Evolutionary conservation across 257 asterid genomes (phyloP), one percentile per base, ranked within the genome.

Genomic region (Jasminum sambac): DNA sequence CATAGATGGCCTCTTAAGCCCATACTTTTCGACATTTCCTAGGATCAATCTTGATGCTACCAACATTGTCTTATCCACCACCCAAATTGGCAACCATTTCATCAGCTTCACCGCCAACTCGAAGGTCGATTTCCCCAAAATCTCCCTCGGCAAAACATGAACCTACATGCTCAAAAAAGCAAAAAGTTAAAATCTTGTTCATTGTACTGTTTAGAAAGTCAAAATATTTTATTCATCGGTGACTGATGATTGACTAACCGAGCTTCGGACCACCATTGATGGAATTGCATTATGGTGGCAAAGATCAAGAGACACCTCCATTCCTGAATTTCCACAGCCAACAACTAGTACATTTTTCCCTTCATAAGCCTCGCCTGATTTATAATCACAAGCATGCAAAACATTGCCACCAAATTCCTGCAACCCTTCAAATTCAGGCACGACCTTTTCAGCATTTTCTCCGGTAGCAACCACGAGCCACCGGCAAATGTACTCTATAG

Each of bases 391-490:
- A 71, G 90, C 96, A 78, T 93, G 98, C 78, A 81, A 75, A 8
- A 89, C 83, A 46, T 64, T 71, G 38, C 96, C 97, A 13, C 70
- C 55, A 65, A 90, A 93, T 0, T 80, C 86, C 5, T 76, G 58
- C 46, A 87, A 12, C 2, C 97, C 96, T 16, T 87, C 84, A 8
- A 93, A 81, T 21, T 82, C 91, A 6, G 98, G 98, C 66, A 83
- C 89, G 5, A 87, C 73, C 37, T 84, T 90, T 82, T 90, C 95
- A 0, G 98, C 95, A 79, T 93, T 90, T 69, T 93, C 98, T 0
- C 98, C 98, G 8, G 81, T 87, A 0, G 98, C 97, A 76, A 90
- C 98, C 60, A 93, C 97, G 11, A 93, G 83, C 96, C 95, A 90
- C 85, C 93, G 67, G 64, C 96, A 90, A 6, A 93, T 72, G 64